Conservation (phyloP, 345 rosid species). For the Citrus trifoliata region DNA sequence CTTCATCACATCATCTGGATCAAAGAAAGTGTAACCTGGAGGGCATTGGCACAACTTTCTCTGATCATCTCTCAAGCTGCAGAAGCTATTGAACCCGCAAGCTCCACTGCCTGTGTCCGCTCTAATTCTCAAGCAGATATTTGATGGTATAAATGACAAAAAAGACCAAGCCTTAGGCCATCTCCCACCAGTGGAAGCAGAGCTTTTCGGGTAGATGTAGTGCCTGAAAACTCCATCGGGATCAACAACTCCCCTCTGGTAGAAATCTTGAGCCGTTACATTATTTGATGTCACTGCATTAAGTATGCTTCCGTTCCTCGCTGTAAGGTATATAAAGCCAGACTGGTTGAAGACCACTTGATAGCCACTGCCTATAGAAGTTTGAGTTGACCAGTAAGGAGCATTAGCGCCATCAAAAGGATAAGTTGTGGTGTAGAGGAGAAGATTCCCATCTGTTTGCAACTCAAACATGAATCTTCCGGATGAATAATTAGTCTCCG, state of each 20-base stretch:
- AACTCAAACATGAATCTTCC: slow-evolving; percentile 36
- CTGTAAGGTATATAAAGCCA: slow-evolving; percentile 15
- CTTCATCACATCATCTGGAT: slow-evolving; percentile 8
- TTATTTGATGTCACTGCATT: not conserved
- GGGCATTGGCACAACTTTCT: slow-evolving; percentile 26
- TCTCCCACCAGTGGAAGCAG: not conserved
- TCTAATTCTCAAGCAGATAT: not conserved
- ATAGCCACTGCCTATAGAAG: slow-evolving; percentile 4
- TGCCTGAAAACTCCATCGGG: slow-evolving; percentile 29
- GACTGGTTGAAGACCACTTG: slow-evolving; percentile 15
- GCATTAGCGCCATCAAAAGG: slow-evolving; percentile 10
- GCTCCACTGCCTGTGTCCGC: slow-evolving; percentile 8
- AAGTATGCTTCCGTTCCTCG: slow-evolving; percentile 3
- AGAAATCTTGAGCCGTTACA: slow-evolving; percentile 8
- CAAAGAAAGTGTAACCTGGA: slow-evolving; percentile 3
- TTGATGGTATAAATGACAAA: slow-evolving; percentile 13
- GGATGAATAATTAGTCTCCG: slow-evolving; percentile 27
- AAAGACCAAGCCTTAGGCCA: slow-evolving; percentile 22
- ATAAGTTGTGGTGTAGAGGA: slow-evolving; percentile 17
- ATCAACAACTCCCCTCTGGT: slow-evolving; percentile 23
- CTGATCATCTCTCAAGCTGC: slow-evolving; percentile 5
- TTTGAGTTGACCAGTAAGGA: slow-evolving; percentile 34
- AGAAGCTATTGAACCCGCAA: slow-evolving; percentile 35
- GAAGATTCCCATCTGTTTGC: slow-evolving; percentile 37
- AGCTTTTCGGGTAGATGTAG: slow-evolving; percentile 19